Evolutionary conservation across 768 basidiomycete genomes (phyloP), one percentile per base, ranked within the genome.

Genomic region (Fibroporia radiculosa): DNA sequence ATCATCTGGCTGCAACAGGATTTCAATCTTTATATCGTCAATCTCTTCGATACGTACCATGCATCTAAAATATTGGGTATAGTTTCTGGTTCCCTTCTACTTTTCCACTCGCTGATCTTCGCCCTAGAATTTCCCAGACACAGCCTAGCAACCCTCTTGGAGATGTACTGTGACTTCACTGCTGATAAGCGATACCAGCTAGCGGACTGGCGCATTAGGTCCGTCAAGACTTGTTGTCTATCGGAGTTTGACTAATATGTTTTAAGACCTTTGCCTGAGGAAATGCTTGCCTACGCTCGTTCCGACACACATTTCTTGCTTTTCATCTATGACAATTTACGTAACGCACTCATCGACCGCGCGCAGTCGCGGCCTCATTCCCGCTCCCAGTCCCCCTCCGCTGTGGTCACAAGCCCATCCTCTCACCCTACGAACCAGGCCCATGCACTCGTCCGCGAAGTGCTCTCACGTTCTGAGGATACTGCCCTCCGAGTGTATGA

Each of bases 141-240:
- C 56, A 84, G 85, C 1, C 78, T 99, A 12, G 88, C 89, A 0
- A 75, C 80, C 33, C 72, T 98, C 11, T 74, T 98, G 6, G 80
- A 84, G 53, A 82, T 84, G 70, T 97, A 90, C 57, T 93, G 90
- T 57, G 82, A 91, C 56, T 93, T 92, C 54, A 73, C 74, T 6
- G 80, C 95, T 0, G 95, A 98, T 68, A 99, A 99, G 66, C 79
- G 90, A 24, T 98, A 95, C 59, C 96, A 97, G 57, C 71, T 95
- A 5, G 96, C 95, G 8, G 96, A 99, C 62, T 99, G 96, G 96
- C 80, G 96, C 20, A 89, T 97, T 53, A 77, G 92, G 80, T 84
- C 2, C n/a, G 7, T 22, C 7, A 5, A 14, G 26, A 25, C 16
- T 36, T 16, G 33, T 16, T 16, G 10, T 42, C 14, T 7, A 8